These are phyloP conservation scores for Gamsiella multidivaricata DNA, from an alignment of 192 early-diverging fungal genomes.

Conservation along the genomic window DNA sequence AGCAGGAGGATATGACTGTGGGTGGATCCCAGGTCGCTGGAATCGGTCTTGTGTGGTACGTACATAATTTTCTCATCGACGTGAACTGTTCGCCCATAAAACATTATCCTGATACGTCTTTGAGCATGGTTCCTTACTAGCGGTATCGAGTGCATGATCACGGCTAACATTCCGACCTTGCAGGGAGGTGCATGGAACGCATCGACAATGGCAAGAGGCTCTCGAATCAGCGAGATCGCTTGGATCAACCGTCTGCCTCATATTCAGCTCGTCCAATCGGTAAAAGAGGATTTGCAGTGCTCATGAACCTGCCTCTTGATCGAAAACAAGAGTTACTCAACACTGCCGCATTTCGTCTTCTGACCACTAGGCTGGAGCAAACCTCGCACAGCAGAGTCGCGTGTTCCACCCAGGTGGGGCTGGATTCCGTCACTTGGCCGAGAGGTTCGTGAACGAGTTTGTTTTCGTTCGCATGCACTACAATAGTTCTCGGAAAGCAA, in stretches of 20 bases:
- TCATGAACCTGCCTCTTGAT: not conserved
- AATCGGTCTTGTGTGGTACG: conserved; percentile 71
- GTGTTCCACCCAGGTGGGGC: conserved; percentile 74
- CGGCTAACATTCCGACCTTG: conserved; percentile 69
- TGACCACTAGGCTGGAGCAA: conserved; percentile 67
- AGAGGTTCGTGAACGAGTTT: conserved; percentile 35
- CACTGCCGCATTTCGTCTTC: not conserved
- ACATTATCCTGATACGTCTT: too few relatives aligned
- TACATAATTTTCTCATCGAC: conserved; percentile 1
- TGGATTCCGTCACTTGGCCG: conserved; percentile 67
- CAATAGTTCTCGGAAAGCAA: too few relatives aligned
- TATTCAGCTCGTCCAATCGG: conserved; percentile 69
- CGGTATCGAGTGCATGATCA: conserved; percentile 66
- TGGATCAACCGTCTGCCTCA: conserved; percentile 66
- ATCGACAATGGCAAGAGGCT: conserved; percentile 61
- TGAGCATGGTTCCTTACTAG: conserved; percentile 9
- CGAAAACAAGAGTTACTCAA: too few relatives aligned
- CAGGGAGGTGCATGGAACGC: conserved; percentile 73
- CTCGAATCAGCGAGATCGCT: conserved; percentile 64
- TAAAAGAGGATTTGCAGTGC: conserved; percentile 36
- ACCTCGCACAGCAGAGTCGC: conserved; percentile 69
- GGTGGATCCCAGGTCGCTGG: conserved; percentile 71
- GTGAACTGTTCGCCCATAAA: not conserved
- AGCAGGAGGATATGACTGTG: conserved; percentile 70
- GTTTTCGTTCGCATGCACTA: not conserved